Base-by-base conservation (phyloP, 2,329 filamentous ascomycete genomes). In the Claviceps arundinis region DNA sequence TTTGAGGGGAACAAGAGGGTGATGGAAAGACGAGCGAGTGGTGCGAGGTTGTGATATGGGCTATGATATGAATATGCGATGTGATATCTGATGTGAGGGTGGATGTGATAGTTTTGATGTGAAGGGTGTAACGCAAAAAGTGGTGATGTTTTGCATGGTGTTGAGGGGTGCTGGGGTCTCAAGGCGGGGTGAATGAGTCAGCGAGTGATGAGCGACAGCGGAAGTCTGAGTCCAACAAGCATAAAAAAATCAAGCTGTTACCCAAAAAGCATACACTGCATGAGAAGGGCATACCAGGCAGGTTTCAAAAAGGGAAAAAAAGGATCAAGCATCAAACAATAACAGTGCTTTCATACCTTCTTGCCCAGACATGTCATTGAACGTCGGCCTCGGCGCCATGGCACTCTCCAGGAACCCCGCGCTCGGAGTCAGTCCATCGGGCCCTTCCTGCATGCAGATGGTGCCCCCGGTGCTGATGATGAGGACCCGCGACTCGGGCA, bases 381-480 rank as follows among this genome's bases (percentile, higher is more conserved):
- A 95, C 1, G 84, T 86, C 2, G 87, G 87, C 37, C 87, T 77
- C 8, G 86, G 86, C 4, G 85, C 84, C 73, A 96, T 84, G 60
- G 88, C 89, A 58, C 81, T 81, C 60, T 93, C 80, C 45, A 95
- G 73, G 64, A 96, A 95, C 3, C 86, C 85, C 60, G 80, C 73
- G 52, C 87, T 85, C 5, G 90, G 90, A 38, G 93, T 76, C 51
- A 95, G 80, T 1, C 90, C 90, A 58, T 89, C 80, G 8, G 79
- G 77, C 9, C 88, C 89, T 51, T 82, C 84, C 63, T 85, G 82
- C 90, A 96, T 95, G 70, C 89, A 95, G 61, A 95, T 95, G 6
- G 85, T 89, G 45, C 85, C 86, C 55, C 87, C 89, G 13, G 90
- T 95, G 73, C 94, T 91, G 67, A 95, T 87, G 61, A 95, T 85